Evolutionary conservation across 345 rosid species (phyloP), one percentile per base, ranked within the genome.

Genomic region (Hibiscus tridactylites): DNA sequence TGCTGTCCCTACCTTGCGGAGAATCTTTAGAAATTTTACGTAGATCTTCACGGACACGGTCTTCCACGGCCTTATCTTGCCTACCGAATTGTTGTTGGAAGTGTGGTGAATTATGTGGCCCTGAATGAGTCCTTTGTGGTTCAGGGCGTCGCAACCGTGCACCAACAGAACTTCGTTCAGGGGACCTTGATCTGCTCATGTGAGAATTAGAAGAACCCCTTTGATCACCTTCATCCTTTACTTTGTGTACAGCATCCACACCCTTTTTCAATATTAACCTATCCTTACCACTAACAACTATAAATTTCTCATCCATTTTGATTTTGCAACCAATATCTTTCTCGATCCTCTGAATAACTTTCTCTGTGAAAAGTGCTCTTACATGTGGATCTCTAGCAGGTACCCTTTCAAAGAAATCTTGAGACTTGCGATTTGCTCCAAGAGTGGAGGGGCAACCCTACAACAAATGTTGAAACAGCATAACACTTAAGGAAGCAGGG

Each of bases 361-460:
- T 92, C 71, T 89, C 98, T 2, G 91, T 75, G 82, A 95, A 90
- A 76, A 90, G 87, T 58, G 80, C 91, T 79, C 85, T 88, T 12
- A 91, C 87, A 75, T 81, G 86, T 70, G 78, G 85, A 33, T 95
- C 98, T 76, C 99, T 88, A 35, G 98, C 98, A 0, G 99, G 85
- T 73, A 95, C 88, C 82, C 98, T 89, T 83, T 95, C 96, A 79
- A 95, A 78, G 77, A 95, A 92, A 49, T 95, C 99, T 79, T 88
- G 99, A 53, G 97, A 85, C 81, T 90, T 95, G 70, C 91, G 90
- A 70, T 87, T 94, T 6, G 97, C 93, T 73, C 99, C 99, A 65
- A 95, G 97, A 52, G 99, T 95, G 4, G 99, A 85, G 59, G 99
- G 99, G 72, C 99, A 95, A 12, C 99, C 99, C 99, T 95, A 78